Conservation (phyloP, 1,284 basidiomycete species). For the Pisolithus thermaeus region DNA sequence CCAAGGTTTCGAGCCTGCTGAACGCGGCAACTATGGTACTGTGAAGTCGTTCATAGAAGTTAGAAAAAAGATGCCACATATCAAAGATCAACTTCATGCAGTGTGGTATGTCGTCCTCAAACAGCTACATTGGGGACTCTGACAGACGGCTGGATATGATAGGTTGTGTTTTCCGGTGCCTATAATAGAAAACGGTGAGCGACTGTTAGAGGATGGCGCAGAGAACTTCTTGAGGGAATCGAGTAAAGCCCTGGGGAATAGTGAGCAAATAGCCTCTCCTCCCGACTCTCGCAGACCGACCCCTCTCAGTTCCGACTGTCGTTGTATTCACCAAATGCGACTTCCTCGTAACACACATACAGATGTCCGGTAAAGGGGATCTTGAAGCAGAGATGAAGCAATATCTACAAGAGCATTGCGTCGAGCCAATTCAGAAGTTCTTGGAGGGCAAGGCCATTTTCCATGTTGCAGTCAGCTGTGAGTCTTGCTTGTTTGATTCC, state of each 20-base stretch:
- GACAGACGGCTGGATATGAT: background rate
- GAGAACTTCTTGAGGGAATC: background rate
- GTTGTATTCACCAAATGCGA: slow-evolving; percentile 3
- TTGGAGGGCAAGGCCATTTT: background rate
- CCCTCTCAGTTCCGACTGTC: background rate
- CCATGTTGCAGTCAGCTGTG: background rate
- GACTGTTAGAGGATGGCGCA: background rate
- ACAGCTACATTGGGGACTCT: too few species aligned
- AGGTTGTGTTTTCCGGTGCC: slow-evolving; percentile 4
- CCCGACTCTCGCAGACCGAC: background rate
- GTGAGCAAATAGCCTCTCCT: background rate
- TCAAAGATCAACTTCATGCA: slow-evolving; percentile 3
- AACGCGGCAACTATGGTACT: slow-evolving; percentile 11
- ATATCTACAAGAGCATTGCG: background rate
- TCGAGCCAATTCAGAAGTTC: background rate
- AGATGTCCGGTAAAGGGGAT: background rate
- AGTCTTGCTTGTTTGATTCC: background rate
- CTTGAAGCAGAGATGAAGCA: background rate
- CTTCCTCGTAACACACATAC: background rate
- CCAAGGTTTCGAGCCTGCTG: slow-evolving; percentile 24
- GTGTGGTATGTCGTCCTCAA: background rate
- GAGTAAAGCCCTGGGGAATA: background rate
- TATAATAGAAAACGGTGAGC: background rate
- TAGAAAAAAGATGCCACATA: background rate
- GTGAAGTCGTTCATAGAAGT: slow-evolving; percentile 14